Base-by-base conservation (phyloP, 192 early-diverging fungal genomes). In the Podila clonocystis region DNA sequence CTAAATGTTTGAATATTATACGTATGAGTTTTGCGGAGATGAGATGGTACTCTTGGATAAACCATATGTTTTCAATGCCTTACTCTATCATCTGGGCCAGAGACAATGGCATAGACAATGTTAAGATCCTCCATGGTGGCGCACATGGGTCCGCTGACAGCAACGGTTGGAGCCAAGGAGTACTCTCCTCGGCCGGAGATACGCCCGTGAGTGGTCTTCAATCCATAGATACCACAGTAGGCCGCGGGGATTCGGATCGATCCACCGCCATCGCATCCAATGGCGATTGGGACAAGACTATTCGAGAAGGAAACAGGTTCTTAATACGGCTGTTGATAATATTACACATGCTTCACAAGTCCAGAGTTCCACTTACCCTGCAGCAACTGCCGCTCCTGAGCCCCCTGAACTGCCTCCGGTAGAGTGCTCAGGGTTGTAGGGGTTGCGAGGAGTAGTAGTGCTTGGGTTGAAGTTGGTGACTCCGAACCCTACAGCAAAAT, bases 321-420 rank as follows among this genome's bases (percentile, higher is more conserved):
- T 12, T 45, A 45, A 45, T 45, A 17, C 1, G 11, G 13, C 41
- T 12, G 41, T 45, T 41, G 41, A 4, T 8, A 45, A 2, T 0
- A 0, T 17, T 45, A 13, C 4, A 8, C 36, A 38, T 9, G 7
- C 3, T 45, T 45, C 41, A 45, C 41, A 31, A 4, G 38, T 5
- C 33, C 28, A 48, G 20, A 4, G 2, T 13, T 15, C 31, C n/a
- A 26, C 60, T 73, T 68, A 80, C 49, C 92, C 92, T 31, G 87
- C 75, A 17, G 82, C 90, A 26, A 95, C 93, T 50, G 83, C 75
- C 9, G 83, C 87, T 5, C 84, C 92, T 50, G 85, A 86, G 17
- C 94, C 94, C 28, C 93, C 92, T 60, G 85, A 88, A 57, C 90
- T 92, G 3, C 94, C 94, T 73, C 94, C 94, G 62, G 89, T 88